Conservation (phyloP, 2,329 filamentous ascomycete genomes). For the Sclerotinia minor region DNA sequence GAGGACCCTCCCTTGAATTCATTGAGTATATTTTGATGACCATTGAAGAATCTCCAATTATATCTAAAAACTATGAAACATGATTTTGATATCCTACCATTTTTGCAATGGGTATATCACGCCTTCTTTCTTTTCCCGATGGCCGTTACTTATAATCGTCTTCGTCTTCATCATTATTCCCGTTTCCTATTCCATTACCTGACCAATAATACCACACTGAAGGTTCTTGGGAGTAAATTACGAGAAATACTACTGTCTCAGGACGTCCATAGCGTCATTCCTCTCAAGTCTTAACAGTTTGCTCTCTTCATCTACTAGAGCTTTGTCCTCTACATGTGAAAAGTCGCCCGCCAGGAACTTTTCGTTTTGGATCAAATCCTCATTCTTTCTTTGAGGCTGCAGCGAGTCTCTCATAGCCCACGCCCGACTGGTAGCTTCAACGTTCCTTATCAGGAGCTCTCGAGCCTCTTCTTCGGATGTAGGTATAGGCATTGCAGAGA, state of each 20-base stretch:
- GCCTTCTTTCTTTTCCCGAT: slow-evolving; percentile 16
- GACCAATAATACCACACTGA: not conserved
- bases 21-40: slow-evolving; percentile 13
- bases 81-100: not conserved
- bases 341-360: slow-evolving; percentile 47
- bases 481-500: slow-evolving; percentile 28
- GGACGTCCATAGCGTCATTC: slow-evolving; percentile 32
- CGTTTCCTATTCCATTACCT: not conserved
- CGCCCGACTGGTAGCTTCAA: slow-evolving; percentile 24
- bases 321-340: slow-evolving; percentile 46
- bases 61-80: slow-evolving; percentile 23
- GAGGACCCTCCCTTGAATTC: not conserved
- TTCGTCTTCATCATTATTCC: not conserved
- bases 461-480: slow-evolving; percentile 39
- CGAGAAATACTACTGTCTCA: not conserved
- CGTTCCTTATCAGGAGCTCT: slow-evolving; percentile 34
- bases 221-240: not conserved
- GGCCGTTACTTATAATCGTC: not conserved
- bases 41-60: slow-evolving; percentile 31
- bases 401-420: slow-evolving; percentile 11
- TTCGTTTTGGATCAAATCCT: slow-evolving; percentile 42
- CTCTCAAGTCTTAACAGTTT: slow-evolving; percentile 41
- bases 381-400: not conserved
- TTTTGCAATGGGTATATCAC: slow-evolving; percentile 29
- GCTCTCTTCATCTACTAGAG: slow-evolving; percentile 44